These are phyloP conservation scores for Lolium multiflorum DNA, from an alignment of 176 grass and related monocot genomes.

Conservation along the genomic window DNA sequence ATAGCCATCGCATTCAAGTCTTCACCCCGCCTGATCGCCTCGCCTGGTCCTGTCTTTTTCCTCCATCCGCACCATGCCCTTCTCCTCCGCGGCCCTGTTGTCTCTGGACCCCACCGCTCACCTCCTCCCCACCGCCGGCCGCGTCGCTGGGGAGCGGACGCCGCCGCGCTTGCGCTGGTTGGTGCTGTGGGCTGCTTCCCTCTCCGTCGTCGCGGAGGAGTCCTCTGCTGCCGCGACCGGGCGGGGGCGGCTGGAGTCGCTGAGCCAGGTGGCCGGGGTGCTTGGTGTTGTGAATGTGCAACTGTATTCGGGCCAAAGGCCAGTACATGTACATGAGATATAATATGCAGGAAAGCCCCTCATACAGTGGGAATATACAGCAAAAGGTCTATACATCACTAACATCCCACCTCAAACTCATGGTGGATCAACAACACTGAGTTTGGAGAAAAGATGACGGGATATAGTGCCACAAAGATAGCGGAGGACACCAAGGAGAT, in stretches of 20 bases:
- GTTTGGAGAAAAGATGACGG: too few species aligned
- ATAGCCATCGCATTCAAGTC: constrained; percentile 30
- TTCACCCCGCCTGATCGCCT: background rate
- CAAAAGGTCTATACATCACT: too few species aligned
- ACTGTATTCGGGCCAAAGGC: too few species aligned
- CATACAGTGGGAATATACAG: too few species aligned
- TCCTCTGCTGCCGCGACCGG: constrained; percentile 34
- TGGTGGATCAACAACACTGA: too few species aligned
- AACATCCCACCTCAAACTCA: too few species aligned
- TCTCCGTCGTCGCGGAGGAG: constrained; percentile 40
- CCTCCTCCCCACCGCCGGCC: constrained; percentile 35
- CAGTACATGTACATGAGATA: too few species aligned
- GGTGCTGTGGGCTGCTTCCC: constrained; percentile 13
- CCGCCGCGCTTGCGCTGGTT: background rate
- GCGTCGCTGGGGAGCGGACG: background rate
- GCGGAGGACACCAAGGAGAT: too few species aligned
- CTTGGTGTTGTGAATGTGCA: too few species aligned
- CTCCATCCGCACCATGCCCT: constrained; percentile 41
- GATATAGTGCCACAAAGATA: too few species aligned
- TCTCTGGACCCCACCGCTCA: constrained; percentile 40
- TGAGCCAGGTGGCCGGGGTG: too few species aligned
- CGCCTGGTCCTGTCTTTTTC: constrained; percentile 11
- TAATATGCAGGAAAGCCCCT: too few species aligned
- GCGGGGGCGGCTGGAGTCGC: constrained; percentile 48
- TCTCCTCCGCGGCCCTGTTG: background rate